phyloP scores from a whole-genome alignment of 805 yeast species.

The Priceomyces medius region DNA sequence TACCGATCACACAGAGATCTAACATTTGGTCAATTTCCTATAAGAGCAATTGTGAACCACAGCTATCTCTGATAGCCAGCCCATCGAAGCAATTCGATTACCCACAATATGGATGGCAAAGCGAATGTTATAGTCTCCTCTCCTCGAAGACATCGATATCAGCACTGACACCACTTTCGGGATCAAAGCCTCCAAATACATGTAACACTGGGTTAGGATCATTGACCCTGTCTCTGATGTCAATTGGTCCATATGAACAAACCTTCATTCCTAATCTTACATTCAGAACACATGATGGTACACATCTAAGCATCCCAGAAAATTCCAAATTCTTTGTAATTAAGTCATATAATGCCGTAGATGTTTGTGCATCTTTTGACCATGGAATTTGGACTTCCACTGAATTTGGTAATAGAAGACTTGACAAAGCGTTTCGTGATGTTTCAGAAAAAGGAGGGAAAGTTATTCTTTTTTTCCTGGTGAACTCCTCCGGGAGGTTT shows the following conservation, averaged over 20 bases:
- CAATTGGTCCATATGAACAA: not conserved
- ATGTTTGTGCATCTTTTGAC: slow-evolving; percentile 48
- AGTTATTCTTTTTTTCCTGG: slow-evolving; percentile 55
- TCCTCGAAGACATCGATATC: not conserved
- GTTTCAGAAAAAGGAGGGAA: slow-evolving; percentile 22
- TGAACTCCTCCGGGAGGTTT: slow-evolving; percentile 55
- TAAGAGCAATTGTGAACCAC: slow-evolving; percentile 2
- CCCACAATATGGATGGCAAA: not conserved
- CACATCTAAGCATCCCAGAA: slow-evolving; percentile 16
- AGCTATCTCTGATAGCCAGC: not conserved
- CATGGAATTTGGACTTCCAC: slow-evolving; percentile 62
- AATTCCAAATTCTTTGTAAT: slow-evolving; percentile 47
- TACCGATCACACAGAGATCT: slow-evolving; percentile 9
- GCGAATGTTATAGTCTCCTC: not conserved
- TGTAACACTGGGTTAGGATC: not conserved
- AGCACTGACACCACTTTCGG: not conserved
- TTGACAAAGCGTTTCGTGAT: slow-evolving; percentile 43
- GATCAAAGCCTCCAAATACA: not conserved
- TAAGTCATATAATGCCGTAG: slow-evolving; percentile 50
- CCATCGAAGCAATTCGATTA: not conserved
- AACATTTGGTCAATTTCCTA: slow-evolving; percentile 21
- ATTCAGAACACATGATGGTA: slow-evolving; percentile 10
- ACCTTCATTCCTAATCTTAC: not conserved
- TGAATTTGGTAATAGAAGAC: slow-evolving; percentile 52
- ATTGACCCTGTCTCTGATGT: not conserved